These are phyloP conservation scores for Mortierella sp. DNA, from an alignment of 371 early-diverging fungal species.

Conservation along the genomic window DNA sequence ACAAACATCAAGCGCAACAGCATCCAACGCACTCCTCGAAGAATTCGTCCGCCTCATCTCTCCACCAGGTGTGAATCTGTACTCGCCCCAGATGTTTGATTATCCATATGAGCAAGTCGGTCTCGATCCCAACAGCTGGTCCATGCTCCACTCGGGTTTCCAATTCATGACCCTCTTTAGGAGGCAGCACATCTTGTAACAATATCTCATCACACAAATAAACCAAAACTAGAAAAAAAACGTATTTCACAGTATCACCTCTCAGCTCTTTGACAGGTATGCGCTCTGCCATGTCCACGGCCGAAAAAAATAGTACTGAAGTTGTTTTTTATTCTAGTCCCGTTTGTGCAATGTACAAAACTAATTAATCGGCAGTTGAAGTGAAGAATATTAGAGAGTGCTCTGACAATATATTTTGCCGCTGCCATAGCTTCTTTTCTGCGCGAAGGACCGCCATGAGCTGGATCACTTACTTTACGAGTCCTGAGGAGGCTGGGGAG, in stretches of 20 bases:
- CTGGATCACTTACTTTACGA: conserved; percentile 25
- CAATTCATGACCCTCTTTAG: conserved; percentile 55
- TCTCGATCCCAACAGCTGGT: conserved; percentile 55
- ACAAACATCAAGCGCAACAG: conserved; percentile 50
- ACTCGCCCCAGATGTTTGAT: conserved; percentile 53
- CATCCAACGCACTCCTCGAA: conserved; percentile 54
- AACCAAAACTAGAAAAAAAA: background rate
- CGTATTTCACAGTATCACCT: no score
- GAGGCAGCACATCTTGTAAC: conserved; percentile 55
- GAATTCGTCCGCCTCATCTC: conserved; percentile 54
- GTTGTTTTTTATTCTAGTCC: conserved; percentile 11
- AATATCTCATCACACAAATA: background rate
- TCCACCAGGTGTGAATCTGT: conserved; percentile 47
- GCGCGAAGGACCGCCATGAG: background rate
- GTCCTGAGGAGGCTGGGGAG: conserved; percentile 31
- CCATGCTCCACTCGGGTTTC: conserved; percentile 54
- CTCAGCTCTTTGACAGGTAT: background rate
- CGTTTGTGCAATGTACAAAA: conserved; percentile 21
- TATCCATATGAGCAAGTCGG: conserved; percentile 59
- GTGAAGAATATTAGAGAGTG: background rate
- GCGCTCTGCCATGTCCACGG: background rate
- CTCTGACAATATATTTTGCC: background rate
- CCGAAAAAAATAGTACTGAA: background rate
- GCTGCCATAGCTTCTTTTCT: background rate
- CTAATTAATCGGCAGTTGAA: background rate